Conservation (phyloP, 192 early-diverging fungal species). For the Diversispora eburnea region DNA sequence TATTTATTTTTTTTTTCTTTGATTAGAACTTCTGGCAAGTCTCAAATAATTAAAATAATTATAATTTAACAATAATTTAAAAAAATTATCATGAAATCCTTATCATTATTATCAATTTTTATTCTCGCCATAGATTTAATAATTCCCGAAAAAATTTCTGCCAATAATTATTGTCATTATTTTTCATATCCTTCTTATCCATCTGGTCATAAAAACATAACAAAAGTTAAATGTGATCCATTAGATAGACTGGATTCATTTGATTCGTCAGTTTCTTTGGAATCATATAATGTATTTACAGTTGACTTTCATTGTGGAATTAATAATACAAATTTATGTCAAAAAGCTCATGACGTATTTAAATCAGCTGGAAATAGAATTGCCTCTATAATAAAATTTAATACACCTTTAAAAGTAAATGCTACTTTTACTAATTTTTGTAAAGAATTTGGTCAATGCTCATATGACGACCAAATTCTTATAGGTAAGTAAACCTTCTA, state of each 20-base stretch:
- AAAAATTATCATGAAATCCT: too few relatives aligned
- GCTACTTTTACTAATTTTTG: slow-evolving; percentile 11
- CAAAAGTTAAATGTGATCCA: not conserved
- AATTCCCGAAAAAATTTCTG: too few relatives aligned
- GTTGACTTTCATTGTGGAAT: not conserved
- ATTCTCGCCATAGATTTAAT: too few relatives aligned
- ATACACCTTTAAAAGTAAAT: not conserved
- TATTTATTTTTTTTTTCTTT: too few relatives aligned
- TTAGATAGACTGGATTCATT: not conserved
- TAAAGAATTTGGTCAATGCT: not conserved
- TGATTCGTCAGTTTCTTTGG: not conserved
- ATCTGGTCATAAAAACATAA: not conserved
- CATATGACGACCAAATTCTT: not conserved
- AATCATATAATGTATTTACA: not conserved
- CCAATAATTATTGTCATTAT: not conserved
- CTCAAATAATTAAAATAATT: too few relatives aligned
- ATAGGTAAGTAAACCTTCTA: not conserved
- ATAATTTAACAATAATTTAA: too few relatives aligned
- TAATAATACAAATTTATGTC: not conserved
- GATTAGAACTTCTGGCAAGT: too few relatives aligned
- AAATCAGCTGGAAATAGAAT: not conserved
- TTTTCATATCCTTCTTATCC: not conserved
- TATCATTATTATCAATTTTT: too few relatives aligned
- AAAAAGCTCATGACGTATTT: slow-evolving; percentile 2
- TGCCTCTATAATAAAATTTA: not conserved